Evolutionary conservation across 352 stramenopile species (phyloP).

Genomic region (Thalassiosira hispida): DNA sequence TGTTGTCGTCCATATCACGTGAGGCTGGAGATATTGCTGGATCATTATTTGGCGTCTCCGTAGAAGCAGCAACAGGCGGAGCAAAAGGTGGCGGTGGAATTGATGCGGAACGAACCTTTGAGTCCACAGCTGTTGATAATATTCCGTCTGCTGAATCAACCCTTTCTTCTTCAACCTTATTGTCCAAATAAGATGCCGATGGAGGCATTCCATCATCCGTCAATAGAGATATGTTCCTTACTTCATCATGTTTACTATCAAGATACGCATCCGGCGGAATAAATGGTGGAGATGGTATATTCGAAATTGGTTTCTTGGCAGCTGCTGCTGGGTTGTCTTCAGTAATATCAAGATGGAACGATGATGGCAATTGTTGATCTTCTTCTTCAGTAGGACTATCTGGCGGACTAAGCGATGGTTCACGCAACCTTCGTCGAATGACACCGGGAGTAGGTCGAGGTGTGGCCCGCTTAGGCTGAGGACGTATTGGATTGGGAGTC

Average conservation of each 20-base stretch:
- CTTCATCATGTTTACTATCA: background rate
- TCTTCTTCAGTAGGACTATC: constrained; percentile 13
- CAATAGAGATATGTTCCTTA: too few relatives aligned
- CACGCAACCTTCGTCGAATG: constrained; percentile 53
- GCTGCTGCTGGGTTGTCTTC: background rate
- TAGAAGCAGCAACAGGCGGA: constrained; percentile 1
- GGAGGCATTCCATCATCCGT: too few relatives aligned
- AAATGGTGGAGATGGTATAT: background rate
- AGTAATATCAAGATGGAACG: background rate
- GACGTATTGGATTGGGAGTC: constrained; percentile 1
- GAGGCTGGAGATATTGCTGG: too few relatives aligned
- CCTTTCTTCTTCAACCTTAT: too few relatives aligned
- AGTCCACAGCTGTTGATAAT: background rate
- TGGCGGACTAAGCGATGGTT: constrained; percentile 41
- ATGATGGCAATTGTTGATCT: background rate
- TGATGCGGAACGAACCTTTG: background rate
- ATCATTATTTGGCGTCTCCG: background rate
- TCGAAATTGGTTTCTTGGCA: background rate
- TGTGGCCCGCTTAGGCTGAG: background rate
- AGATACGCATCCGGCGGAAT: background rate
- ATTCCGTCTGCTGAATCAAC: too few relatives aligned
- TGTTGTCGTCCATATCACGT: background rate
- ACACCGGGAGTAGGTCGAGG: constrained; percentile 41
- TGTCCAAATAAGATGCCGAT: too few relatives aligned
- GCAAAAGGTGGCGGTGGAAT: background rate